phyloP scores from a whole-genome alignment of 208 protist genomes.

The Porcisia deanei region DNA sequence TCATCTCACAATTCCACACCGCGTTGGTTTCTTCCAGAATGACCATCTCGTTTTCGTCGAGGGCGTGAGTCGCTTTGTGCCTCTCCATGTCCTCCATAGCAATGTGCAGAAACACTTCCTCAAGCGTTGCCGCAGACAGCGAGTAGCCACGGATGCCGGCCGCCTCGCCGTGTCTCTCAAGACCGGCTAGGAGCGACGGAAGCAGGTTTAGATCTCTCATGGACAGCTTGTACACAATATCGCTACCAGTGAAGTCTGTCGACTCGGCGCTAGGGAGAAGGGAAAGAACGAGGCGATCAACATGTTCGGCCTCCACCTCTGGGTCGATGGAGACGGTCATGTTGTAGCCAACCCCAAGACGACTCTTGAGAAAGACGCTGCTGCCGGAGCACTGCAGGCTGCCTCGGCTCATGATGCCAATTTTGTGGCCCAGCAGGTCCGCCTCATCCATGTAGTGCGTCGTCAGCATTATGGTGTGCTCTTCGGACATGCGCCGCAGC shows the following conservation, averaged over 20 bases:
- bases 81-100: conserved; percentile 35
- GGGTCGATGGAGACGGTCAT: conserved; percentile 41
- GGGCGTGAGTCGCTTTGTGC: conserved; percentile 10
- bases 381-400: conserved; percentile 53
- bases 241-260: conserved; percentile 30
- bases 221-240: conserved; percentile 45
- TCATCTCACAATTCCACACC: conserved; percentile 27
- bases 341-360: conserved; percentile 60
- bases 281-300: conserved; percentile 21
- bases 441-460: conserved; percentile 98
- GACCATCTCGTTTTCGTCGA: conserved; percentile 14
- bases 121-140: conserved; percentile 69
- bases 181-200: conserved; percentile 35
- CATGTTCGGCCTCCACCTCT: conserved; percentile 26
- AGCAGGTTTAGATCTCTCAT: conserved; percentile 39
- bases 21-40: conserved; percentile 37
- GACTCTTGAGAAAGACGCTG: conserved; percentile 56
- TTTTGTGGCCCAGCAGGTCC: conserved; percentile 90
- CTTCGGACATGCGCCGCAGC: conserved; percentile 40
- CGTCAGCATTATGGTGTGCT: conserved; percentile 71
- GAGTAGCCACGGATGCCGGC: conserved; percentile 49
- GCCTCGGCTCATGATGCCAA: conserved; percentile 91
- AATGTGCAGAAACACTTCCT: conserved; percentile 76
- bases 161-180: conserved; percentile 38
- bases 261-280: conserved; percentile 32